Conservation (phyloP, 208 protist genomes). For the Novymonas esmeraldas region DNA sequence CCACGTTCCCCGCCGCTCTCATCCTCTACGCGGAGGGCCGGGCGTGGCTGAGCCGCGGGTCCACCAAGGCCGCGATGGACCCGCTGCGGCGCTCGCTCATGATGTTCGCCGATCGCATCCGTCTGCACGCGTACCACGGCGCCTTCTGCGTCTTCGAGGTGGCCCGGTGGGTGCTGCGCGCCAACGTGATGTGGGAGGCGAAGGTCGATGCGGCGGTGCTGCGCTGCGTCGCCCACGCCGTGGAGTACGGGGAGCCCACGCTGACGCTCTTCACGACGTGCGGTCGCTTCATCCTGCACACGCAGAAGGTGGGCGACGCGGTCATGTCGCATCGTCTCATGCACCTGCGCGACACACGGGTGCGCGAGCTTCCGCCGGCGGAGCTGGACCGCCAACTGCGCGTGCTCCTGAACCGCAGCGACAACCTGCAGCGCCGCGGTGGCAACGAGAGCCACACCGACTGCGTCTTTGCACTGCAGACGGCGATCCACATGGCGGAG, state of each 20-base stretch:
- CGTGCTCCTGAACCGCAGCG: conserved; percentile 38
- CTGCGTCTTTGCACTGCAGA: conserved; percentile 39
- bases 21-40: conserved; percentile 30
- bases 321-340: conserved; percentile 37
- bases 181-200: conserved; percentile 23
- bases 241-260: conserved; percentile 44
- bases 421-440: conserved; percentile 34
- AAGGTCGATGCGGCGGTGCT: conserved; percentile 37
- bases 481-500: conserved; percentile 47
- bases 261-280: conserved; percentile 49
- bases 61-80: conserved; percentile 32
- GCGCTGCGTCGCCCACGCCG: conserved; percentile 31
- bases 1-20: conserved; percentile 2
- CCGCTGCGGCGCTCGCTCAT: conserved; percentile 35
- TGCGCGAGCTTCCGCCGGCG: conserved; percentile 34
- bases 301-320: conserved; percentile 31
- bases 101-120: conserved; percentile 23
- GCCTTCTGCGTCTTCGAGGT: conserved; percentile 48
- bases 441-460: conserved; percentile 40
- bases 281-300: conserved; percentile 40
- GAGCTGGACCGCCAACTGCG: conserved; percentile 34
- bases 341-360: conserved; percentile 27
- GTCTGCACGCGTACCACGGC: conserved; percentile 50
- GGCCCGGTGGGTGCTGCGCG: conserved; percentile 30
- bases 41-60: conserved; percentile 28